A percentile compares a stretch with the other conserved stretches of the same genome.
Conservation (phyloP, 148 eudicot species). For the Amaranthus cruentus region DNA sequence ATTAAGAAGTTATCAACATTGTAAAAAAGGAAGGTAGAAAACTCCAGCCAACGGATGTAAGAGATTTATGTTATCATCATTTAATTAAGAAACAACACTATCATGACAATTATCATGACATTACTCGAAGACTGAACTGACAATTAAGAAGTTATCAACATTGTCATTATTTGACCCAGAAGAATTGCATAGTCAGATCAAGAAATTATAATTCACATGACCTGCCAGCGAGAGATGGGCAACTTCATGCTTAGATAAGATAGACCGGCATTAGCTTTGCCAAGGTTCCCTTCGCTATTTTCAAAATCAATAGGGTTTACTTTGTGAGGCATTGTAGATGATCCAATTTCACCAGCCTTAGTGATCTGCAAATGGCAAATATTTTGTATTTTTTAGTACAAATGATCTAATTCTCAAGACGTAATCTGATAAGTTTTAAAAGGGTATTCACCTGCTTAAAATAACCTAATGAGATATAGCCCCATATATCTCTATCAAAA, state of each 20-base stretch:
- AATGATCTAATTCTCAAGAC: slow-evolving; percentile 5
- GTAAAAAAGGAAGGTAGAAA: no score
- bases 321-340: slow-evolving; percentile 99
- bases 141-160: background rate
- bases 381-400: slow-evolving; percentile 11
- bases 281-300: slow-evolving; percentile 97
- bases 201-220: slow-evolving; percentile 15
- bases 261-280: slow-evolving; percentile 71
- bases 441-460: slow-evolving; percentile 79
- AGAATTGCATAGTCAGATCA: background rate
- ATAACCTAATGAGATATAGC: slow-evolving; percentile 76
- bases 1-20: background rate
- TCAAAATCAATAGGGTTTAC: slow-evolving; percentile 98
- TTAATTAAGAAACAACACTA: background rate
- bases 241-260: slow-evolving; percentile 68
- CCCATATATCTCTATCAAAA: slow-evolving; percentile 91
- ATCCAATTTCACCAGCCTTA: slow-evolving; percentile 91
- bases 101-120: background rate
- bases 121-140: slow-evolving; percentile 1
- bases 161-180: background rate
- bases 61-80: background rate
- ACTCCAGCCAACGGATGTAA: background rate
- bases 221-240: slow-evolving; percentile 98
- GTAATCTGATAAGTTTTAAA: background rate
- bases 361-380: slow-evolving; percentile 45